A percentile compares a stretch with the other conserved stretches of the same genome.
Evolutionary conservation across 768 basidiomycete genomes (phyloP).

Genomic region (Tremella yokohamensis): DNA sequence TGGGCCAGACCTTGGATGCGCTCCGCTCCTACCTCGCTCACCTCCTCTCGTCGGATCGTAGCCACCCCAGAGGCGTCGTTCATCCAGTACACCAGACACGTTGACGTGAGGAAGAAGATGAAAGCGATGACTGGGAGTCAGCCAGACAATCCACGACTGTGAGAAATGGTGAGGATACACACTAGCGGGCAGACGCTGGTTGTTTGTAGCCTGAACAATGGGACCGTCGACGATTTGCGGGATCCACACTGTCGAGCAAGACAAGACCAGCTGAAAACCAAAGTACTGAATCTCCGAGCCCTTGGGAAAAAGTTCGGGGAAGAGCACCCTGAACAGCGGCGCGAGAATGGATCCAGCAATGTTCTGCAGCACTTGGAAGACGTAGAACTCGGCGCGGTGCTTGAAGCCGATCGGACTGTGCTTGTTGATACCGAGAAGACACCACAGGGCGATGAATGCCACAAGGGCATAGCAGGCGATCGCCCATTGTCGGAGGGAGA

Average conservation of each 20-base stretch:
- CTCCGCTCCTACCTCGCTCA: background rate
- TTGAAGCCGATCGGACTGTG: constrained; percentile 9
- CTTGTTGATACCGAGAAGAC: constrained; percentile 7
- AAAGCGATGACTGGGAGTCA: constrained; percentile 6
- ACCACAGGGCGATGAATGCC: constrained; percentile 6
- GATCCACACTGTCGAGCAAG: constrained; percentile 13
- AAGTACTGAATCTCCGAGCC: constrained; percentile 14
- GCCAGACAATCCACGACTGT: background rate
- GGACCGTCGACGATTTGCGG: constrained; percentile 16
- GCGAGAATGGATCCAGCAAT: background rate
- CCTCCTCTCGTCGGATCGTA: background rate
- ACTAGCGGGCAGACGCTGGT: constrained; percentile 12
- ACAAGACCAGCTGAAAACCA: constrained; percentile 12
- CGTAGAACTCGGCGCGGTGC: constrained; percentile 10
- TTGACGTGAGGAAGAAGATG: constrained; percentile 8
- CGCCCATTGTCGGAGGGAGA: constrained; percentile 11
- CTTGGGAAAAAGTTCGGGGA: constrained; percentile 11
- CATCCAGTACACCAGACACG: constrained; percentile 7
- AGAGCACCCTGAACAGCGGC: constrained; percentile 10
- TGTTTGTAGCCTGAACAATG: constrained; percentile 13
- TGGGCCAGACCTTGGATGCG: too few relatives aligned
- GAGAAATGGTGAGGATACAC: background rate
- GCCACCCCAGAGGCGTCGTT: constrained; percentile 6
- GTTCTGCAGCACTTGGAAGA: constrained; percentile 5
- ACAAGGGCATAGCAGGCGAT: constrained; percentile 2